Evolutionary conservation across 2,329 filamentous ascomycete genomes (phyloP).

Genomic region (Aspergillus sp.): DNA sequence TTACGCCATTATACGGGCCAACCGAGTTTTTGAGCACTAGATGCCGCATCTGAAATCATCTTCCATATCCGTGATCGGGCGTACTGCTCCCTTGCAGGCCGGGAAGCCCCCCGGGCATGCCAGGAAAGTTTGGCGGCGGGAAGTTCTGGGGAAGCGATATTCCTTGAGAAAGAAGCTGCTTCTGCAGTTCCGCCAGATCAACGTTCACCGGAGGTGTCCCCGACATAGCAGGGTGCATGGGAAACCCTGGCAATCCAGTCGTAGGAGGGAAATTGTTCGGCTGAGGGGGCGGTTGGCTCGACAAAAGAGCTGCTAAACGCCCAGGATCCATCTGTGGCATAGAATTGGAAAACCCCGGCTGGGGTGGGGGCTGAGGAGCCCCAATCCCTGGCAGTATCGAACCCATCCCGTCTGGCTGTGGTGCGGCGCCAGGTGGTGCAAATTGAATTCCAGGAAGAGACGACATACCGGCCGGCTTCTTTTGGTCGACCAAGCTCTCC

Average conservation of each 20-base stretch:
- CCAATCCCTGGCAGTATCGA: conserved; percentile 52
- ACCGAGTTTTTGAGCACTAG: not conserved
- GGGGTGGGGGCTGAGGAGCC: conserved; percentile 42
- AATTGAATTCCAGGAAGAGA: conserved; percentile 53
- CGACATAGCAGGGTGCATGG: conserved; percentile 48
- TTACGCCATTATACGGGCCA: conserved; percentile 23
- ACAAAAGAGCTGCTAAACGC: conserved; percentile 46
- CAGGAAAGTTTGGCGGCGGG: conserved; percentile 44
- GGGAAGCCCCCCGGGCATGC: conserved; percentile 36
- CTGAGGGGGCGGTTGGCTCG: conserved; percentile 47
- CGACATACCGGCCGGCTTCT: conserved; percentile 64
- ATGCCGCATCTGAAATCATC: conserved; percentile 45
- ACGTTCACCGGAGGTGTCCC: conserved; percentile 50
- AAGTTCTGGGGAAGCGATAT: conserved; percentile 39
- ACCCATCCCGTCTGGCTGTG: conserved; percentile 49
- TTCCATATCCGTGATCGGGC: conserved; percentile 37
- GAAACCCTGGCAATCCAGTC: conserved; percentile 41
- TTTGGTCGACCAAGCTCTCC: conserved; percentile 89
- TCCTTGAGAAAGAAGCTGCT: conserved; percentile 39
- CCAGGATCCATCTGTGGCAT: conserved; percentile 54
- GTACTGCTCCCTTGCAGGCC: conserved; percentile 39
- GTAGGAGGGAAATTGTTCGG: conserved; percentile 29
- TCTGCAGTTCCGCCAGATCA: conserved; percentile 41
- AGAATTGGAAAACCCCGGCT: conserved; percentile 32
- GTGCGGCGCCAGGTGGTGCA: conserved; percentile 60